Percentiles rank a stretch among this genome's conserved stretches.
Conservation (phyloP, 805 yeast species). For the Cyberlindnera mrakii region DNA sequence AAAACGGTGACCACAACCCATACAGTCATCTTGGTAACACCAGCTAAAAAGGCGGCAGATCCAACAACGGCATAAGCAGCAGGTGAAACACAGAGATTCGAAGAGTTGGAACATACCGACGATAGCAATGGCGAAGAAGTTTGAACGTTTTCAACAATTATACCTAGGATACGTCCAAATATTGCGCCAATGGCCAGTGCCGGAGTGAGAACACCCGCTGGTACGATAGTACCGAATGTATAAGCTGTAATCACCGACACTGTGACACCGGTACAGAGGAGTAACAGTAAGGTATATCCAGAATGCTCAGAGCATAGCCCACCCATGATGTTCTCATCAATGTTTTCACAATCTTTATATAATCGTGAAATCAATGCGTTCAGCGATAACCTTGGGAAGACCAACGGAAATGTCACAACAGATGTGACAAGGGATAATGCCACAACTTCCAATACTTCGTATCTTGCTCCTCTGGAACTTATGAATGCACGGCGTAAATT, state of each 20-base stretch:
- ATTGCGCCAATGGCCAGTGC: constrained; percentile 58
- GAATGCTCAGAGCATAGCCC: constrained; percentile 20
- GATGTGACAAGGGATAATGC: constrained; percentile 45
- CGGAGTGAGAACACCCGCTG: constrained; percentile 66
- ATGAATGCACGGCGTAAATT: constrained; percentile 24
- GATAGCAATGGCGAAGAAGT: constrained; percentile 29
- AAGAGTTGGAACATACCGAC: constrained; percentile 35
- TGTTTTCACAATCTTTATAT: constrained; percentile 56
- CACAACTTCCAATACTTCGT: constrained; percentile 43
- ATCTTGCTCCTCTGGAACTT: constrained; percentile 17
- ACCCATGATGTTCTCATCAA: constrained; percentile 22
- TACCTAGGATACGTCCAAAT: constrained; percentile 51
- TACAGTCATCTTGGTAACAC: constrained; percentile 74
- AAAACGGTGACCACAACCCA: constrained; percentile 75
- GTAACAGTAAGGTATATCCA: constrained; percentile 5
- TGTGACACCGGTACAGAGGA: constrained; percentile 27
- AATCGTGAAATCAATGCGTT: constrained; percentile 51
- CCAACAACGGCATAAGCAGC: constrained; percentile 89
- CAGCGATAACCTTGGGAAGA: constrained; percentile 48
- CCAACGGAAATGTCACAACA: constrained; percentile 47
- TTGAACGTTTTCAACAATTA: constrained; percentile 45
- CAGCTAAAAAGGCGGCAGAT: constrained; percentile 76
- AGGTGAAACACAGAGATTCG: constrained; percentile 61
- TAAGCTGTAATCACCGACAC: constrained; percentile 61
- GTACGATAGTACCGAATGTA: constrained; percentile 62